Conservation (phyloP, 2,329 filamentous ascomycete species). For the Neophaeococcomyces aloes region DNA sequence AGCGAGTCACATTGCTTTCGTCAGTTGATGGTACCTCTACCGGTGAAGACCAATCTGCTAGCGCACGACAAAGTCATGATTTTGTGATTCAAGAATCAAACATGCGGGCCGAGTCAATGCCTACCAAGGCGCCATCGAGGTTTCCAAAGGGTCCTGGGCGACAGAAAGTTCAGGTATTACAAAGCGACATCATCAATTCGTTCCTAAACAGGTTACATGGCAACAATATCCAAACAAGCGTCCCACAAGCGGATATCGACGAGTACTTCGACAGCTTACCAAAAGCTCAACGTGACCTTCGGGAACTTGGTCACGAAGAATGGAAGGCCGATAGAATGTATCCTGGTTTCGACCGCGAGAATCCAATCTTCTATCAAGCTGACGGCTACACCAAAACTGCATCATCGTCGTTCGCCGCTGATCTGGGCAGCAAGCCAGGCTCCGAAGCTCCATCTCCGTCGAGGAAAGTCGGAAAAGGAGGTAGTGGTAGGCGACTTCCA, state of each 20-base stretch:
- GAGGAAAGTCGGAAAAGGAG: constrained; percentile 24
- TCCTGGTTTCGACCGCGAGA: constrained; percentile 1
- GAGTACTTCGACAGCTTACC: not conserved
- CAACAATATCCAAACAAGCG: not conserved
- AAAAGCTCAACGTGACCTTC: not conserved
- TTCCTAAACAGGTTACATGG: constrained; percentile 1
- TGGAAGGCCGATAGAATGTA: not conserved
- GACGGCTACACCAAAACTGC: constrained; percentile 3
- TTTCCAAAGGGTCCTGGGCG: not conserved
- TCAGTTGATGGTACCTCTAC: no score
- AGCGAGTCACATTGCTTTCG: no score
- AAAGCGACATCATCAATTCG: not conserved
- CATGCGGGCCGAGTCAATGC: not conserved
- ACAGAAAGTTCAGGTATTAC: not conserved
- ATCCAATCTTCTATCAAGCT: constrained; percentile 1
- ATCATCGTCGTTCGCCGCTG: not conserved
- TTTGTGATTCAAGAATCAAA: not conserved
- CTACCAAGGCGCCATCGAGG: not conserved
- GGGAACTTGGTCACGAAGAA: not conserved
- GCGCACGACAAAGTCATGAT: no score
- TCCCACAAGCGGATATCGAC: not conserved
- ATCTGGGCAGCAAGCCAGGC: constrained; percentile 2
- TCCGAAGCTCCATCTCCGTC: constrained; percentile 6
- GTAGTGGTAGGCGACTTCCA: not conserved
- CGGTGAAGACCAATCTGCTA: no score